Percentiles rank a stretch among this genome's conserved stretches.
phyloP scores from a whole-genome alignment of 805 yeast genomes.

The Barnettozyma botsteinii region DNA sequence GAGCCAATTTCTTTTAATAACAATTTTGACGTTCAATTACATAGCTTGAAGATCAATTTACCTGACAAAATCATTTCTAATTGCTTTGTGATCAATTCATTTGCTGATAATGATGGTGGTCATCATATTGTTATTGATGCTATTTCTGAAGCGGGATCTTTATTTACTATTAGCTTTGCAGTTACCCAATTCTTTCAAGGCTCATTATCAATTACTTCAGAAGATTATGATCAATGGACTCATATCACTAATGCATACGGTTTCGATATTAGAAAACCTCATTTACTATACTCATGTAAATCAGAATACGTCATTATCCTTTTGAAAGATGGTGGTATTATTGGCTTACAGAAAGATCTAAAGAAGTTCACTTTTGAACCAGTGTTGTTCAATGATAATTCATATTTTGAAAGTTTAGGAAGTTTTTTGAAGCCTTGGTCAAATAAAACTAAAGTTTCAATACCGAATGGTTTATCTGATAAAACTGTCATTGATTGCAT shows the following conservation, averaged over 20 bases:
- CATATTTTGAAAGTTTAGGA: conserved; percentile 36
- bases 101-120: conserved; percentile 19
- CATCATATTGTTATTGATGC: conserved; percentile 42
- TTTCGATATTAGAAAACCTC: conserved; percentile 53
- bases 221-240: conserved; percentile 47
- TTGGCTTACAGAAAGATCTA: conserved; percentile 39
- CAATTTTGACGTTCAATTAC: conserved; percentile 16
- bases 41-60: conserved; percentile 27
- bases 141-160: conserved; percentile 44
- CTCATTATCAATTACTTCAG: conserved; percentile 12
- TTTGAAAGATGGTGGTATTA: conserved; percentile 71
- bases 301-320: conserved; percentile 45
- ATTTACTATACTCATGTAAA: conserved; percentile 43
- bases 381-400: conserved; percentile 49
- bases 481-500: conserved; percentile 30
- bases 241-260: conserved; percentile 62
- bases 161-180: conserved; percentile 44
- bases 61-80: conserved; percentile 33
- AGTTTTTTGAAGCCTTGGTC: conserved; percentile 27
- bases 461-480: conserved; percentile 36
- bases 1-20: conserved; percentile 22
- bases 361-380: conserved; percentile 31
- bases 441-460: conserved; percentile 26
- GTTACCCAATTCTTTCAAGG: conserved; percentile 36
- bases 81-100: conserved; percentile 35